These are phyloP conservation scores for Tolypocladium pustulatum DNA, from an alignment of 2,329 filamentous ascomycete genomes.

Conservation along the genomic window DNA sequence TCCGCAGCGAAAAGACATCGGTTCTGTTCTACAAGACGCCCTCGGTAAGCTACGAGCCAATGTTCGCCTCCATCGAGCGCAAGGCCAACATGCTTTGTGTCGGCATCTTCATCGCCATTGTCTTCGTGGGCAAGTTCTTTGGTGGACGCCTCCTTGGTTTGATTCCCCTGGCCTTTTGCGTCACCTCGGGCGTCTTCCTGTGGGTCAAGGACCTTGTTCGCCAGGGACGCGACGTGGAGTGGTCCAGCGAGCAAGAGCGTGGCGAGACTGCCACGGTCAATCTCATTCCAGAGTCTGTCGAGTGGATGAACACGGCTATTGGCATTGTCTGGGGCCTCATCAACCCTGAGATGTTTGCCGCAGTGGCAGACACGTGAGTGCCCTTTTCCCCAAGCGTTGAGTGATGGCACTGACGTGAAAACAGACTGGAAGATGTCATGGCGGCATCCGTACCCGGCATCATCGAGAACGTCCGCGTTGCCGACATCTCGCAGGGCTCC, in stretches of 20 bases:
- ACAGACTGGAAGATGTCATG: constrained; percentile 66
- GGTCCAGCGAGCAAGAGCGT: constrained; percentile 76
- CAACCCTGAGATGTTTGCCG: constrained; percentile 91
- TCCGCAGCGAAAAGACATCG: constrained; percentile 93
- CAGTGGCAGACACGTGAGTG: constrained; percentile 68
- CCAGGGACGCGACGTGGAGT: constrained; percentile 74
- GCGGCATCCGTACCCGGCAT: constrained; percentile 84
- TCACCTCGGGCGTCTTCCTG: constrained; percentile 70
- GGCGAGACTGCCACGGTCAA: constrained; percentile 81
- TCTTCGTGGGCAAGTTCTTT: constrained; percentile 69
- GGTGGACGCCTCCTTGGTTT: constrained; percentile 69
- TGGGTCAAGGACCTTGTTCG: constrained; percentile 84
- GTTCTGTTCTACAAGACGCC: constrained; percentile 93
- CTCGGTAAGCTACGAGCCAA: constrained; percentile 79
- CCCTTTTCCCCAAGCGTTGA: accelerated
- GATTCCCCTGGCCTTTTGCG: constrained; percentile 59
- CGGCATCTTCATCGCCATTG: constrained; percentile 60
- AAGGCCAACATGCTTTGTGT: constrained; percentile 60
- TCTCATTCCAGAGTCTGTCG: constrained; percentile 82
- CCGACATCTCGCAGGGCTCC: constrained; percentile 87
- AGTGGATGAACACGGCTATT: constrained; percentile 91
- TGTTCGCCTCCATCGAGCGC: constrained; percentile 67
- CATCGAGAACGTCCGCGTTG: constrained; percentile 89
- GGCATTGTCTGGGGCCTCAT: constrained; percentile 81
- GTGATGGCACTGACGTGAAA: constrained; percentile 4